Percentiles rank a stretch among this genome's conserved stretches.
Conservation (phyloP, 1,284 basidiomycete species). For the Tylopilus sp. region DNA sequence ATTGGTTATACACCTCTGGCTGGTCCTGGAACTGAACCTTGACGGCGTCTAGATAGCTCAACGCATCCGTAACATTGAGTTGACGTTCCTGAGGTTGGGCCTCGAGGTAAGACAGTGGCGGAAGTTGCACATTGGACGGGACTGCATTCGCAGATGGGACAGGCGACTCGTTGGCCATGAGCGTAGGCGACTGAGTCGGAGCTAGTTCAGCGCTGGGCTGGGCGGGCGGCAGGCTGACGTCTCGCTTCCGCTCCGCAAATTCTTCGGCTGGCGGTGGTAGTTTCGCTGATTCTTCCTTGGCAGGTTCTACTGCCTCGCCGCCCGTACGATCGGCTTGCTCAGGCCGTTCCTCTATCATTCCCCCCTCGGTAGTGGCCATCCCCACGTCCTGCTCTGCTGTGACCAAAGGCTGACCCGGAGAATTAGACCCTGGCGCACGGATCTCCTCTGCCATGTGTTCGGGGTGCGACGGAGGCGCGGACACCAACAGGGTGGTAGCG, state of each 20-base stretch:
- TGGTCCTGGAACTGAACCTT: slow-evolving; percentile 83
- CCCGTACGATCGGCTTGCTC: slow-evolving; percentile 11
- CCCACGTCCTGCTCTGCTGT: slow-evolving; percentile 22
- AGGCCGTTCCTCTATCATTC: slow-evolving; percentile 17
- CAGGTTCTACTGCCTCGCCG: slow-evolving; percentile 5
- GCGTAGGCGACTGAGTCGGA: slow-evolving; percentile 16
- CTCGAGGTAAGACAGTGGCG: slow-evolving; percentile 25
- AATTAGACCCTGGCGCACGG: slow-evolving; percentile 4
- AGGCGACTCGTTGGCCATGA: slow-evolving; percentile 12
- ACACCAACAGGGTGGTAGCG: background rate
- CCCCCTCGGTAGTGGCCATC: slow-evolving; percentile 22
- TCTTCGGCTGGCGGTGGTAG: slow-evolving; percentile 9
- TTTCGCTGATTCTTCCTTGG: slow-evolving; percentile 9
- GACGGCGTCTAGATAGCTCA: slow-evolving; percentile 90
- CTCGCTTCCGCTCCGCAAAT: slow-evolving; percentile 16
- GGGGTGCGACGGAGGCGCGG: slow-evolving; percentile 4
- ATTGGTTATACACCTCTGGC: slow-evolving; percentile 91
- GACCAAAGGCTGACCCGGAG: slow-evolving; percentile 26
- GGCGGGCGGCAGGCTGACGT: slow-evolving; percentile 25
- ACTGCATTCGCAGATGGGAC: background rate
- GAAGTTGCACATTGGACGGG: slow-evolving; percentile 14
- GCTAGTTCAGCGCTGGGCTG: slow-evolving; percentile 11
- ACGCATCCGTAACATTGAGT: slow-evolving; percentile 83
- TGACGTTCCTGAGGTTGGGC: slow-evolving; percentile 40
- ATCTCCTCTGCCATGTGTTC: slow-evolving; percentile 11